phyloP scores from a whole-genome alignment of 179 eudicot species.

The Spinacia oleracea region DNA sequence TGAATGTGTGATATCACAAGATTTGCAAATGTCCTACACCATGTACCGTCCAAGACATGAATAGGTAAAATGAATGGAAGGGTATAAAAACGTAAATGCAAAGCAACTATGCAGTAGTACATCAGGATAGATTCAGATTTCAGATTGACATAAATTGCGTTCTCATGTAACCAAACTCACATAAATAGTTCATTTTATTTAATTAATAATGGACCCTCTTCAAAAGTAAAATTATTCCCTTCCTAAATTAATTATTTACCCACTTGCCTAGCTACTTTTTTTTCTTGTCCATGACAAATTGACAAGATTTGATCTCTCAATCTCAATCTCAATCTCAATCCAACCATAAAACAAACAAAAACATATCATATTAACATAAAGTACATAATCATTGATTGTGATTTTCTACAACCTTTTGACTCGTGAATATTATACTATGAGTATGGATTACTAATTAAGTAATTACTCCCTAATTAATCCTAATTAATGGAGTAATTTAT shows the following conservation, averaged over 20 bases:
- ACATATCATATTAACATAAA: not conserved
- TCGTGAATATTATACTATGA: not conserved
- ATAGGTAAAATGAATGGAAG: slow-evolving; percentile 15
- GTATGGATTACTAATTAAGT: too few relatives aligned
- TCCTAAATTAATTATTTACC: not conserved
- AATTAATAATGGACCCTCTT: not conserved
- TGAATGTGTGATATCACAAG: slow-evolving; percentile 28
- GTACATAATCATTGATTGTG: slow-evolving; percentile 15
- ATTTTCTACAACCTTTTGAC: slow-evolving; percentile 11
- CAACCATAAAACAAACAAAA: slow-evolving; percentile 12
- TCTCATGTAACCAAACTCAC: slow-evolving; percentile 26
- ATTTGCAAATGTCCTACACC: slow-evolving; percentile 2
- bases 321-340: too few relatives aligned
- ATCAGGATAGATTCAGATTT: too few relatives aligned
- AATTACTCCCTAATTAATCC: not conserved
- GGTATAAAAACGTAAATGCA: slow-evolving; percentile 2
- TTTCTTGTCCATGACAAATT: not conserved
- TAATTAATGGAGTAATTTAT: too few relatives aligned
- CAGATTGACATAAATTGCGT: slow-evolving; percentile 11
- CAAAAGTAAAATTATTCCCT: not conserved
- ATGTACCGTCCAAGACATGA: not conserved
- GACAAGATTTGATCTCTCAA: not conserved
- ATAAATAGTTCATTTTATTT: not conserved
- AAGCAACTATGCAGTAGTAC: slow-evolving; percentile 16
- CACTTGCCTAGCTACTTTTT: not conserved